These are phyloP conservation scores for Claviceps sp. DNA, from an alignment of 2,329 filamentous ascomycete genomes.

Conservation along the genomic window DNA sequence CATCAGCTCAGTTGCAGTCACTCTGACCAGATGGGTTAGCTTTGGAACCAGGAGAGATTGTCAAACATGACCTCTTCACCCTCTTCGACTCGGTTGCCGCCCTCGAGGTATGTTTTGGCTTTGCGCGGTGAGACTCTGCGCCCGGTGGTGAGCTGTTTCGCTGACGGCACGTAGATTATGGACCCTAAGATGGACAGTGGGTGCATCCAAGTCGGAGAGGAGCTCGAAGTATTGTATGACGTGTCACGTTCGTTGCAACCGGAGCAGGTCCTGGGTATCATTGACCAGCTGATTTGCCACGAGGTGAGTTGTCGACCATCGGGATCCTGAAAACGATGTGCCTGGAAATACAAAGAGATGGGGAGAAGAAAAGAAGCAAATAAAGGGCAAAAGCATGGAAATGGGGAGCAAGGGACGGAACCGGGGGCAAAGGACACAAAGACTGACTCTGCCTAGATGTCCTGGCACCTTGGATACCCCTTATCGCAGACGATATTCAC, in stretches of 20 bases:
- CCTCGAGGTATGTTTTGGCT: conserved; percentile 44
- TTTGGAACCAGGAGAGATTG: conserved; percentile 64
- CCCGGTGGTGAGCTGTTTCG: not conserved
- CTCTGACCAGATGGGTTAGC: conserved; percentile 35
- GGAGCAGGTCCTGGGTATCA: conserved; percentile 77
- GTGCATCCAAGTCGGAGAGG: conserved; percentile 62
- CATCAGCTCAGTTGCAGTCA: not conserved
- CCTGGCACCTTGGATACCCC: conserved; percentile 93
- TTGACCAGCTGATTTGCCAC: conserved; percentile 81
- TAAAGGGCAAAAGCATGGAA: no score
- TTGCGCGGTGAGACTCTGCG: not conserved
- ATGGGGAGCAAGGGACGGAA: no score
- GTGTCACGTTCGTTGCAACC: conserved; percentile 53
- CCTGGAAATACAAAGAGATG: not conserved
- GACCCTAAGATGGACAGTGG: conserved; percentile 98
- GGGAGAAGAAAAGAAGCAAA: not conserved
- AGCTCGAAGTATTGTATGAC: conserved; percentile 75
- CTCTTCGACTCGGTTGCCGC: conserved; percentile 89
- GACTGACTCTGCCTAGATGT: conserved; percentile 46
- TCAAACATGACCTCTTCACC: conserved; percentile 91
- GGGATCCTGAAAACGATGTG: not conserved
- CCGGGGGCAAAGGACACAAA: no score
- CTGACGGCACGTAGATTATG: conserved; percentile 59
- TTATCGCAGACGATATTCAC: conserved; percentile 91
- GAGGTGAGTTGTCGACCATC: conserved; percentile 44